Base-by-base conservation (phyloP, 2,329 filamentous ascomycete genomes). In the Rhinocladiella similis region DNA sequence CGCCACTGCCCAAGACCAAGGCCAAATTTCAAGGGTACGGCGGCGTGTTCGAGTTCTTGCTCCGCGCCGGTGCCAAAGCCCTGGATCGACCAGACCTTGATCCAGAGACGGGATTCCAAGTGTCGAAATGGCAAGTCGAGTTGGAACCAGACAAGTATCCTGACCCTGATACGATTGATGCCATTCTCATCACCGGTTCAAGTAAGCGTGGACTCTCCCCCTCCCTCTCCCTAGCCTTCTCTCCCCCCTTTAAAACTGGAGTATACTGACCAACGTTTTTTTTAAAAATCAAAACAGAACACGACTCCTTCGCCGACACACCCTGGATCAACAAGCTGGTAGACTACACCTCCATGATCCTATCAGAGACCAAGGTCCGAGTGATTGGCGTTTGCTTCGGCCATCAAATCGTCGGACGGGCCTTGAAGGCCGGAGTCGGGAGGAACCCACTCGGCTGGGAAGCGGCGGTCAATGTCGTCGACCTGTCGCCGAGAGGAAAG, bases 371-470 rank as follows among this genome's bases (percentile, higher is more conserved):
- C 22, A 77, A 84, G 0, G 82, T 94, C 6, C 82, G 84, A 35
- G 73, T 92, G n/a, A 79, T 96, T 14, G 91, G 90, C 10, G 81
- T 94, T 14, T 96, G 91, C 73, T 96, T 93, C 70, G 91, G 91
- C 4, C 91, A 95, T 70, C 90, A 96, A 75, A 91, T 96, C 66
- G 75, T 94, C 42, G 90, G 83, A 1, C 80, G 90, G 50, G 89
- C 90, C 1, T 69, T 92, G 63, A 89, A 85, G 3, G 81, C 75
- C 18, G 81, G 83, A 64, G 88, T 95, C 2, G 85, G 79, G 35
- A 76, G 84, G 52, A 89, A 83, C 69, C 79, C 84, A 20, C 71
- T 75, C 18, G 90, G 90, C 1, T 96, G 91, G 91, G 91, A 96
- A 74, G 76, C 89, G n/a, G 85, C 87, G 48, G 90, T 94, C 2